Evolutionary conservation across 306 rosid species (phyloP).

Genomic region (Fragaria iinumae): DNA sequence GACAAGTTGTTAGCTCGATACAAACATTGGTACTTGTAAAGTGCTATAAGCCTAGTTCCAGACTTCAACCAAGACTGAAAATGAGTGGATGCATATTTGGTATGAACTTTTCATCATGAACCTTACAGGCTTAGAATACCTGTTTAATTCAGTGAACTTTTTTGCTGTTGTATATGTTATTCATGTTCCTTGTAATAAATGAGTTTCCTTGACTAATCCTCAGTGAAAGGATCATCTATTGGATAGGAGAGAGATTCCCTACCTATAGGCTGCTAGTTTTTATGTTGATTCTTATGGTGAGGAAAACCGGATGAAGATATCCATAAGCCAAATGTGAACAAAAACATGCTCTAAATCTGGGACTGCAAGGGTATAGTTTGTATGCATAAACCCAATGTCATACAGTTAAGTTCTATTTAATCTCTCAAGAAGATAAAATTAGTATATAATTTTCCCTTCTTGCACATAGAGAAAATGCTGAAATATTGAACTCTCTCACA

Average conservation of each 20-base stretch:
- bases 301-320: neutral
- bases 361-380: neutral
- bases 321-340: neutral
- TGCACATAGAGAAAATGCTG: neutral
- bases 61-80: neutral
- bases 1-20: neutral
- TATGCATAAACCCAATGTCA: neutral
- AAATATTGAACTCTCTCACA: neutral
- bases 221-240: no score
- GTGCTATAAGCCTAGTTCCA: neutral
- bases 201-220: no score
- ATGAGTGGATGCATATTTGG: neutral
- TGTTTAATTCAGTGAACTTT: neutral
- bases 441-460: neutral
- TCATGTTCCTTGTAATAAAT: no score
- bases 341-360: neutral
- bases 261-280: neutral
- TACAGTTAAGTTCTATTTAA: neutral
- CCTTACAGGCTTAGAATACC: neutral
- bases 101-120: neutral
- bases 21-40: neutral
- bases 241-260: neutral
- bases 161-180: neutral
- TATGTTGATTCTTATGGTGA: neutral
- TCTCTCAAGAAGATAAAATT: neutral